Evolutionary conservation across 1,284 basidiomycete species (phyloP).

Genomic region (Bjerkandera adusta): DNA sequence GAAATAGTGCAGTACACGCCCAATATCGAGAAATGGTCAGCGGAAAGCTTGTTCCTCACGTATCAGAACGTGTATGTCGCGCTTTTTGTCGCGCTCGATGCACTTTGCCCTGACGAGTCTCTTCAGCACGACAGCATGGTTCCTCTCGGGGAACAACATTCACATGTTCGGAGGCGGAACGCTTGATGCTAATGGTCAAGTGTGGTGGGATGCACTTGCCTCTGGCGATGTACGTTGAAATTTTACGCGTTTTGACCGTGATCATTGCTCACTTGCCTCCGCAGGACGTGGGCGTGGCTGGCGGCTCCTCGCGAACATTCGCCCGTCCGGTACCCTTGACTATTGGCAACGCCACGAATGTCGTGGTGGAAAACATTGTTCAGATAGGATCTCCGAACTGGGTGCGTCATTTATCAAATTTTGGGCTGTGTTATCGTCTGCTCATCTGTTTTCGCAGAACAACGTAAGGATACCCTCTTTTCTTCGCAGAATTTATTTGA

Average conservation of each 20-base stretch:
- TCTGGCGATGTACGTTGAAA: slow-evolving; percentile 24
- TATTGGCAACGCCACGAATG: slow-evolving; percentile 53
- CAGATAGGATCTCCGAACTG: slow-evolving; percentile 52
- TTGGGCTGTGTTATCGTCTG: neutral
- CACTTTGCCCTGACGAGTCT: too few relatives aligned
- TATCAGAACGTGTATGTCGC: slow-evolving; percentile 40
- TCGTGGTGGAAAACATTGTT: slow-evolving; percentile 52
- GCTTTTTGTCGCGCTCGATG: too few relatives aligned
- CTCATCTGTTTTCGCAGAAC: slow-evolving; percentile 28
- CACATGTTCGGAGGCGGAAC: slow-evolving; percentile 42
- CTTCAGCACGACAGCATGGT: slow-evolving; percentile 43
- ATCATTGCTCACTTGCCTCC: slow-evolving; percentile 7
- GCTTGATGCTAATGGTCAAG: slow-evolving; percentile 39
- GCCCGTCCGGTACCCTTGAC: slow-evolving; percentile 61
- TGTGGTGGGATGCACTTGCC: slow-evolving; percentile 37
- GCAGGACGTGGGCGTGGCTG: slow-evolving; percentile 37
- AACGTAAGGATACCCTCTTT: slow-evolving; percentile 24
- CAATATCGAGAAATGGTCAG: slow-evolving; percentile 47
- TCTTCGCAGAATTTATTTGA: too few relatives aligned
- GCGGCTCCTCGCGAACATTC: slow-evolving; percentile 44
- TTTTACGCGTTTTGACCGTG: neutral
- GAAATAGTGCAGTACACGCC: slow-evolving; percentile 36
- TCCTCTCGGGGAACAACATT: slow-evolving; percentile 43
- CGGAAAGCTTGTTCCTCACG: slow-evolving; percentile 35
- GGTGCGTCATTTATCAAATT: slow-evolving; percentile 19